Base-by-base conservation (phyloP, 116 monocot genomes). In the Trichopus zeylanicus region DNA sequence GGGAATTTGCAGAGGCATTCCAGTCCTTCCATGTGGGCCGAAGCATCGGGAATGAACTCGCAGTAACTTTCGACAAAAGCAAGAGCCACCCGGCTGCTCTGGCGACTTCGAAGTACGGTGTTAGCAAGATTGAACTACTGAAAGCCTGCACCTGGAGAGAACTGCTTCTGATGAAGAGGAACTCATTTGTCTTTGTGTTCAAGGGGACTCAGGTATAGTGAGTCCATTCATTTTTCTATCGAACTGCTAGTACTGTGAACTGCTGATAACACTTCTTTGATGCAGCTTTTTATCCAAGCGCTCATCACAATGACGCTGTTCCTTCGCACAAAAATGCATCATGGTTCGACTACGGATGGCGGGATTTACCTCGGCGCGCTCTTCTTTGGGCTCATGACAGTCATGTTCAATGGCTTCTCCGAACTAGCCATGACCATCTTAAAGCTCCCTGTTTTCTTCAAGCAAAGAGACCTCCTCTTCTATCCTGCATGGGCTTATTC, bases 101-200 rank as follows among this genome's bases (percentile, higher is more conserved):
- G 19, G 77, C 87, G 5, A 88, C 75, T 2, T 60, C 78, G 42
- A 76, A 70, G 37, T 88, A 76, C 57, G 87, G 87, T 2, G 63
- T 79, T 46, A 53, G 71, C 64, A 79, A 76, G 62, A 82, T 51
- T 73, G 73, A 83, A 22, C 48, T 88, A 22, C 53, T 88, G 1
- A 82, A 82, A 55, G 73, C 76, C 8, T 79, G 67, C 78, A 48
- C 65, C 19, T 54, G 42, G 1, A 82, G 83, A 53, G 87, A 88
- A 60, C 76, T 60, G 54, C 31, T 82, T 53, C 59, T 88, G 15
- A 88, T 88, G 87, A 88, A 88, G 53, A 53, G 87, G 26, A 87
- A 87, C 53, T 81, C 87, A 18, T 87, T 87, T 60, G 78, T 87
- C 31, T 87, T 79, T 55, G 69, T 79, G 48, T 79, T 79, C 68